Evolutionary conservation across 2,329 filamentous ascomycete species (phyloP).

Genomic region (Magnaporthiopsis rhizophila): DNA sequence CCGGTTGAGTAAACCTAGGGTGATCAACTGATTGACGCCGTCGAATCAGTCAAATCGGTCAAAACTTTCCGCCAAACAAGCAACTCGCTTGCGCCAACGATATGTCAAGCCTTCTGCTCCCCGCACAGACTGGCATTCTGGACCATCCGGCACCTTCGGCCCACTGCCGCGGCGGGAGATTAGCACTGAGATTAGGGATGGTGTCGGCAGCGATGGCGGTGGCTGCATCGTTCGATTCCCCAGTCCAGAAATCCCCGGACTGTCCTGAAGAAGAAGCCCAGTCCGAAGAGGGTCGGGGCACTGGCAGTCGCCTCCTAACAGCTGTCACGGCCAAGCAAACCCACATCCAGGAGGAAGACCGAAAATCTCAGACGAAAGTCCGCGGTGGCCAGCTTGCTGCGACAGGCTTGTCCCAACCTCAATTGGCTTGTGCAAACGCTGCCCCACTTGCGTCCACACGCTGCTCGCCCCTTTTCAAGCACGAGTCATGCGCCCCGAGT

Average conservation of each 20-base stretch:
- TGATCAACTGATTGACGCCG: not conserved
- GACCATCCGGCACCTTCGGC: not conserved
- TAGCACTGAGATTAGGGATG: too few relatives aligned
- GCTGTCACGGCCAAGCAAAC: not conserved
- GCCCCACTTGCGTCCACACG: not conserved
- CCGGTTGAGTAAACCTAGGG: not conserved
- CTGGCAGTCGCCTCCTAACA: too few relatives aligned
- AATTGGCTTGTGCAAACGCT: not conserved
- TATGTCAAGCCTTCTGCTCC: not conserved
- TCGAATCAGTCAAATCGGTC: not conserved
- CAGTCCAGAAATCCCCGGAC: too few relatives aligned
- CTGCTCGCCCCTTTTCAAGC: not conserved
- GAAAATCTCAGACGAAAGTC: not conserved
- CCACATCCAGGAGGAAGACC: not conserved
- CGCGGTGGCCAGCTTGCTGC: not conserved
- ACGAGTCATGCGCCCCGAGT: not conserved
- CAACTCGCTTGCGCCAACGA: not conserved
- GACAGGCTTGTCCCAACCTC: not conserved
- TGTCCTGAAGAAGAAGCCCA: too few relatives aligned
- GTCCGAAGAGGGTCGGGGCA: too few relatives aligned
- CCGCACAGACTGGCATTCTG: not conserved
- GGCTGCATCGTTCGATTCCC: too few relatives aligned
- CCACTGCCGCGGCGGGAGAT: too few relatives aligned
- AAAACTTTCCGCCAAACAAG: not conserved
- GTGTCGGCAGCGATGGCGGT: too few relatives aligned